A percentile compares a stretch with the other conserved stretches of the same genome.
These are phyloP conservation scores for Porogramme epimiltina DNA, from an alignment of 1,284 basidiomycete genomes.

Conservation along the genomic window DNA sequence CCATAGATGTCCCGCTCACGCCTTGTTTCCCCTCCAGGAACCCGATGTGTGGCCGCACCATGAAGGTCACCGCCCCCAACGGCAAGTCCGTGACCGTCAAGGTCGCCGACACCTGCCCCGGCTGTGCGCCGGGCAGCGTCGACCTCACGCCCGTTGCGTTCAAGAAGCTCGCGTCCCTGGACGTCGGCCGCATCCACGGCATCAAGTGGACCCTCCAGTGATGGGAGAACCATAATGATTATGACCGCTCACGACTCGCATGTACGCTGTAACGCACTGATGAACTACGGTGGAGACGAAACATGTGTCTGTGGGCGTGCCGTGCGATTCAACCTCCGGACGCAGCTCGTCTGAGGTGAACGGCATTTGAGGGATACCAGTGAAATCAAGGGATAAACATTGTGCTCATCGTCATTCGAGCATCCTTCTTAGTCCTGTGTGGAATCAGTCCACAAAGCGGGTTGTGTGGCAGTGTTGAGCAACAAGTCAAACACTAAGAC, in stretches of 20 bases:
- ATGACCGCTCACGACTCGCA: slow-evolving; percentile 7
- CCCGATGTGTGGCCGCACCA: slow-evolving; percentile 36
- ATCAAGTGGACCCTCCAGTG: slow-evolving; percentile 22
- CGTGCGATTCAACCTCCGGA: too few species aligned
- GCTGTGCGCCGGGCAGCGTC: slow-evolving; percentile 39
- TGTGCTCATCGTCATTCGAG: too few species aligned
- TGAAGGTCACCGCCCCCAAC: slow-evolving; percentile 30
- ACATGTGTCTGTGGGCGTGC: too few species aligned
- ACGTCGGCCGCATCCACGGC: slow-evolving; percentile 23
- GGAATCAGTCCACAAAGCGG: too few species aligned
- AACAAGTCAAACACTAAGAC: too few species aligned
- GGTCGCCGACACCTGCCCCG: slow-evolving; percentile 45
- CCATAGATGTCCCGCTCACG: background rate
- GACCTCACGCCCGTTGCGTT: slow-evolving; percentile 47
- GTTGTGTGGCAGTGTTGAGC: too few species aligned
- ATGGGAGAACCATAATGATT: slow-evolving; percentile 1
- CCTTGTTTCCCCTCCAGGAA: slow-evolving; percentile 22
- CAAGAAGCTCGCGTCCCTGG: slow-evolving; percentile 36
- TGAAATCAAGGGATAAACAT: too few species aligned
- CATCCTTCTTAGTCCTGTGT: too few species aligned
- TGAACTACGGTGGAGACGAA: slow-evolving; percentile 10
- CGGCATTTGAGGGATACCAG: too few species aligned
- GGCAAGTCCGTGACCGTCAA: slow-evolving; percentile 37
- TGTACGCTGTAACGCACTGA: slow-evolving; percentile 15
- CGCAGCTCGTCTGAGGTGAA: too few species aligned